Percentiles rank a stretch among this genome's conserved stretches.
These are phyloP conservation scores for Ophidiomyces ophidiicola DNA, from an alignment of 2,329 filamentous ascomycete genomes.

Conservation along the genomic window DNA sequence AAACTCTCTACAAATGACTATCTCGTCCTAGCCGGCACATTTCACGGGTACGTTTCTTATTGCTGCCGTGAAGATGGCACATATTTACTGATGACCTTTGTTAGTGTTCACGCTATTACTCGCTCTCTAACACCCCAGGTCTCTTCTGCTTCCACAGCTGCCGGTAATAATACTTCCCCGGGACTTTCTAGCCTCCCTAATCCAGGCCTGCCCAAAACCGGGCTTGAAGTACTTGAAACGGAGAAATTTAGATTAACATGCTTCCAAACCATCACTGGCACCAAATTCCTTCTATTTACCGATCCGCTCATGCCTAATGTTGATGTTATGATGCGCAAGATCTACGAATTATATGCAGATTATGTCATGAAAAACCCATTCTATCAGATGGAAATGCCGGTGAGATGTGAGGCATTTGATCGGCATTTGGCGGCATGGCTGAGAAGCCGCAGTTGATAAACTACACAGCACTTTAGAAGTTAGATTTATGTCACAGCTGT, in stretches of 20 bases:
- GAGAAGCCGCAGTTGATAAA: constrained; percentile 44
- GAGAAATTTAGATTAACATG: constrained; percentile 92
- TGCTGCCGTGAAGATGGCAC: too few relatives aligned
- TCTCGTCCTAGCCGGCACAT: constrained; percentile 89
- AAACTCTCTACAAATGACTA: constrained; percentile 93
- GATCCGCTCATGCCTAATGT: constrained; percentile 76
- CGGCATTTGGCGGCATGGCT: constrained; percentile 71
- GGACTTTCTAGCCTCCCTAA: constrained; percentile 23
- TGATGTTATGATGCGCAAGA: constrained; percentile 66
- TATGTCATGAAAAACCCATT: constrained; percentile 99
- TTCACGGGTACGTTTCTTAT: constrained; percentile 59
- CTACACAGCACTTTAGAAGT: too few relatives aligned
- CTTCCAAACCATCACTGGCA: constrained; percentile 87
- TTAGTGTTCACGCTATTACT: constrained; percentile 53
- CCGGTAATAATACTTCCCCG: constrained; percentile 18
- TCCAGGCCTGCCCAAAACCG: constrained; percentile 37
- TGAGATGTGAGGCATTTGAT: constrained; percentile 91
- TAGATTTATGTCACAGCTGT: too few relatives aligned
- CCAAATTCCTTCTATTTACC: constrained; percentile 91
- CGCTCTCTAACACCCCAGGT: constrained; percentile 40
- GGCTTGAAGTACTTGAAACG: constrained; percentile 84
- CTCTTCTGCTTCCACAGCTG: constrained; percentile 27
- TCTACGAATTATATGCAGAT: constrained; percentile 92
- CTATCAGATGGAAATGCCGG: constrained; percentile 94
- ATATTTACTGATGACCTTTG: not conserved